Conservation (phyloP, 257 asterid genomes). For the Solanum tarapatanum region DNA sequence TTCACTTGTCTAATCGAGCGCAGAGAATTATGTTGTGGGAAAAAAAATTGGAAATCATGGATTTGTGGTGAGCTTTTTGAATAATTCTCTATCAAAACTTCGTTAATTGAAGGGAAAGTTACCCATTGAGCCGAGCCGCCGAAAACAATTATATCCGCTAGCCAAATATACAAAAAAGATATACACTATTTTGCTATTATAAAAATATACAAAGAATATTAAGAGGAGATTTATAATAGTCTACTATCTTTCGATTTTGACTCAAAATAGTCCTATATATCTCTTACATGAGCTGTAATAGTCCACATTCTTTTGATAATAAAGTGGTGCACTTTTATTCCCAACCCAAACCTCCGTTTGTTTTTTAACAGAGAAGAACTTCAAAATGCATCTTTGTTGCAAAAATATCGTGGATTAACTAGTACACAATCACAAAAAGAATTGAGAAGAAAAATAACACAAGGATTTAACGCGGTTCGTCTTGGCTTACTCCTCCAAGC, state of each 20-base stretch:
- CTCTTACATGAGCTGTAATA: background rate
- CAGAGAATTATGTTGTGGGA: background rate
- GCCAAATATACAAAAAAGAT: too few species aligned
- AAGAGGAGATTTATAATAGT: too few species aligned
- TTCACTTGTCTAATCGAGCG: background rate
- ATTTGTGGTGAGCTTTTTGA: too few species aligned
- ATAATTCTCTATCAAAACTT: background rate
- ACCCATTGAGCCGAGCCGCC: background rate
- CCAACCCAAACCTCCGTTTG: background rate
- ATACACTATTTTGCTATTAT: background rate
- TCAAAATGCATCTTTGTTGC: background rate
- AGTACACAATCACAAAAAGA: background rate
- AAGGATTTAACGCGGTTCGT: background rate
- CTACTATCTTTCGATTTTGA: background rate
- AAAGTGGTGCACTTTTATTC: background rate
- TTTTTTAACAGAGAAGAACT: background rate
- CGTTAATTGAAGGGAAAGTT: background rate
- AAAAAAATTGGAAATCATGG: too few species aligned
- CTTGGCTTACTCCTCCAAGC: background rate
- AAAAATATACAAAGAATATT: too few species aligned
- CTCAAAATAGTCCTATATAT: background rate
- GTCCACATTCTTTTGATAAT: background rate
- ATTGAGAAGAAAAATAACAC: background rate
- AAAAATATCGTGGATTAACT: background rate
- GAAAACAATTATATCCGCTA: background rate